Conservation (phyloP, 2,329 filamentous ascomycete species). For the Gliomastix tumulicola region DNA sequence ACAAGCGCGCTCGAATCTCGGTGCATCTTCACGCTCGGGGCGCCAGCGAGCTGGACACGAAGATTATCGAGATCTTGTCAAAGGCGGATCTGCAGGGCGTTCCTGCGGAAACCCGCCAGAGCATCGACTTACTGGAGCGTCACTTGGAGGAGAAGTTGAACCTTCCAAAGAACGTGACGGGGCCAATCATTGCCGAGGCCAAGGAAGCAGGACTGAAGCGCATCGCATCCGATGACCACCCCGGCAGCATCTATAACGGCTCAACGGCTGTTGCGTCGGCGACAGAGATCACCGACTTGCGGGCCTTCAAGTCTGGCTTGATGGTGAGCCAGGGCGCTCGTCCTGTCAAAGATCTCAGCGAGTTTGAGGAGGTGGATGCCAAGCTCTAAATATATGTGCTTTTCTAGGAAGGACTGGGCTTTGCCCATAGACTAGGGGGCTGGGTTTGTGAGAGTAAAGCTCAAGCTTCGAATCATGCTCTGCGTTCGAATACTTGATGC, state of each 20-base stretch:
- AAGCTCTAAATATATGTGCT: constrained; percentile 71
- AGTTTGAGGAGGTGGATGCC: constrained; percentile 78
- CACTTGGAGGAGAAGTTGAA: constrained; percentile 47
- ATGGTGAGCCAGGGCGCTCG: constrained; percentile 65
- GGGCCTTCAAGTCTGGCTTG: constrained; percentile 72
- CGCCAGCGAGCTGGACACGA: constrained; percentile 33
- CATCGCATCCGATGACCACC: constrained; percentile 21
- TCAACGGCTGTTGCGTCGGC: constrained; percentile 31
- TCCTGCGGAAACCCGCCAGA: constrained; percentile 34
- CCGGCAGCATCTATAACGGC: constrained; percentile 34
- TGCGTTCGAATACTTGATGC: no score
- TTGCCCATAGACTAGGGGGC: no score
- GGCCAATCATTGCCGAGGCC: constrained; percentile 29
- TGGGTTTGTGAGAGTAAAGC: no score
- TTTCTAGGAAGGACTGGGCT: no score
- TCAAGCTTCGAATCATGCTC: no score
- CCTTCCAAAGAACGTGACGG: constrained; percentile 12
- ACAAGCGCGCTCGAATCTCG: constrained; percentile 70
- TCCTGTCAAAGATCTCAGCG: constrained; percentile 67
- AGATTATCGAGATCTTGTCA: constrained; percentile 32
- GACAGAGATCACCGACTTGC: constrained; percentile 65
- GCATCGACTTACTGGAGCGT: constrained; percentile 40
- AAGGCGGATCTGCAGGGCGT: constrained; percentile 24
- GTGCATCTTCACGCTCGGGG: constrained; percentile 77
- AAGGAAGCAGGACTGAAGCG: constrained; percentile 35